Percentiles rank a stretch among this genome's conserved stretches.
Evolutionary conservation across 306 rosid species (phyloP).

Genomic region (Psophocarpus tetragonolobus): DNA sequence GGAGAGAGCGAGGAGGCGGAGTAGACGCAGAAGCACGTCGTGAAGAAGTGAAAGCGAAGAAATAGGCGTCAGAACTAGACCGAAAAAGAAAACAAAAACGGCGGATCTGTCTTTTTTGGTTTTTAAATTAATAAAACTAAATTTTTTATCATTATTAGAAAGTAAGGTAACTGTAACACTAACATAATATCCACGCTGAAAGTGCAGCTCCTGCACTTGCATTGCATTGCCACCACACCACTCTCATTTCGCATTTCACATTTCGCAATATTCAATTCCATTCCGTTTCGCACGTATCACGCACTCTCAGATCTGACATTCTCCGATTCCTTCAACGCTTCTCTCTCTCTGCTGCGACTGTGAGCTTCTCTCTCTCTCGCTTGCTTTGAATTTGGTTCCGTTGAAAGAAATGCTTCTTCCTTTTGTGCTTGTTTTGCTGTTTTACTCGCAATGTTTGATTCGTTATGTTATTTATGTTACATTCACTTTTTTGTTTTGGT

Average conservation of each 20-base stretch:
- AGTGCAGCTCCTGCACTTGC: neutral
- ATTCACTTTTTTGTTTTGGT: conserved; percentile 17
- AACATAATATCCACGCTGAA: conserved; percentile 29
- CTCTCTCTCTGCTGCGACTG: conserved; percentile 22
- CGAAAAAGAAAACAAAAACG: neutral
- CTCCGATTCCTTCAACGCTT: neutral
- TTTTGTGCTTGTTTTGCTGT: neutral
- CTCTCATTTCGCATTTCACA: neutral
- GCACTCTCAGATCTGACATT: conserved; percentile 30
- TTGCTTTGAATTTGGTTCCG: neutral
- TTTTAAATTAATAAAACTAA: neutral
- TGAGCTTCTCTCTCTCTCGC: conserved; percentile 30
- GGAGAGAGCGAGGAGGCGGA: neutral
- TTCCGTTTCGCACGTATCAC: neutral
- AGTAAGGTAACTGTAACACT: neutral
- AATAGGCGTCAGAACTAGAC: conserved; percentile 23
- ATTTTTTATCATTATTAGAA: conserved; percentile 22
- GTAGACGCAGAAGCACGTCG: conserved; percentile 34
- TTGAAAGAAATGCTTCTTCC: conserved; percentile 29
- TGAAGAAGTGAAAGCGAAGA: conserved; percentile 34
- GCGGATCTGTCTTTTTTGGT: conserved; percentile 4
- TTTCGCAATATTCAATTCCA: neutral
- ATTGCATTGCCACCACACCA: neutral
- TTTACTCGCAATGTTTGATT: neutral
- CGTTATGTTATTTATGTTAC: neutral